Evolutionary conservation across 257 asterid species (phyloP), one percentile per base, ranked within the genome.

Genomic region (Salvia miltiorrhiza): DNA sequence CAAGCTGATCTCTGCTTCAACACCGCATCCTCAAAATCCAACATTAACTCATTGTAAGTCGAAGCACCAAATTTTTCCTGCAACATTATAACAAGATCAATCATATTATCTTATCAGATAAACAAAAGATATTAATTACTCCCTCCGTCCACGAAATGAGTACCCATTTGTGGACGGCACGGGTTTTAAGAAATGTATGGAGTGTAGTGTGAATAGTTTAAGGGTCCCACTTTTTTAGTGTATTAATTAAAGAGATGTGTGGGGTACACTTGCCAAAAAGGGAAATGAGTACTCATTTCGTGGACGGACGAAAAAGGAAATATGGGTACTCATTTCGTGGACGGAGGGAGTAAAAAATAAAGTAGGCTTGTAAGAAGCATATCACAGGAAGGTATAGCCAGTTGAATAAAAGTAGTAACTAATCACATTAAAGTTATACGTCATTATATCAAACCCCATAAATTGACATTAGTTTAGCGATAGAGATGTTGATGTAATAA

Each of bases 11-110:
- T 79, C 81, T 91, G 96, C 73, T 79, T 83, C 40, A 62, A 45
- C 57, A 94, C 70, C 9, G 97, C 97, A 73, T 89, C 92, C 81
- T 89, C 97, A 41, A 94, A 89, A 80, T 91, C 97, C 50, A 84
- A 80, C 95, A 94, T 94, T 79, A 94, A 74, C 67, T 94, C 95
- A 54, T 86, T 82, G 45, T 88, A 87, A 77, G 85, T 87, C 49
- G 92, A 80, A 74, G 69, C 67, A 30, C 75, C 86, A 47, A 65
- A 59, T 76, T 76, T 70, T 55, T 76, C 88, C 99, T 94, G 88
- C 64, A 56, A 77, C 82, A 63, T 26, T 47, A 63, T 70, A 19
- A 70, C 61, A 26, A 61, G 63, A 75, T 23, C 39, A 53, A 28
- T 56, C 69, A 39, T 8, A 53, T 28, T 11, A 20, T 30, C 37